Conservation (phyloP, 2,329 filamentous ascomycete genomes). For the Ophiocordyceps camponoti-saundersi region DNA sequence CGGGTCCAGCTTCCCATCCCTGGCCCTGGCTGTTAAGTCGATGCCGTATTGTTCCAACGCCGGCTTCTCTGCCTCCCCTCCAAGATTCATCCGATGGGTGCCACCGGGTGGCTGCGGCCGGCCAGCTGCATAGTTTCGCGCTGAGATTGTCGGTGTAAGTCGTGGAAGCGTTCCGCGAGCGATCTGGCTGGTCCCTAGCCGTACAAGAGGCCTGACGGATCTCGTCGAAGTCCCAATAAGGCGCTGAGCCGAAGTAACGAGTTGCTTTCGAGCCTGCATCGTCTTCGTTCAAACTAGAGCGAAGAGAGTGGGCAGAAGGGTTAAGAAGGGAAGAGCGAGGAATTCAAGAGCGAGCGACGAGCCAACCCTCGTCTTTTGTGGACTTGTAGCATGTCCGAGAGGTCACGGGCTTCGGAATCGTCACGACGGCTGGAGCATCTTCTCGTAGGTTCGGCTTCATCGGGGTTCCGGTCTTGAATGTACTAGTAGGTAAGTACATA, state of each 20-base stretch:
- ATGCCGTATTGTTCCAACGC: conserved; percentile 97
- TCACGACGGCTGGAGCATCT: conserved; percentile 12
- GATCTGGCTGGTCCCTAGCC: conserved; percentile 8
- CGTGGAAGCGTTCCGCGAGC: conserved; percentile 7
- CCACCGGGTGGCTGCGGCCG: conserved; percentile 77
- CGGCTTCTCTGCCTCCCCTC: conserved; percentile 77
- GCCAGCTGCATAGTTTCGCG: conserved; percentile 48
- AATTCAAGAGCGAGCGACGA: not conserved
- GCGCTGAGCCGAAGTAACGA: conserved; percentile 20
- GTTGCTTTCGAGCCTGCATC: conserved; percentile 25
- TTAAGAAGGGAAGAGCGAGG: not conserved
- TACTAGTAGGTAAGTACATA: too few species aligned
- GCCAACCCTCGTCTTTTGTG: not conserved
- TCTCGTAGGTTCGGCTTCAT: conserved; percentile 21
- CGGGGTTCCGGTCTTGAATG: conserved; percentile 3
- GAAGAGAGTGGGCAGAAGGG: not conserved
- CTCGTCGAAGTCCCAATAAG: conserved; percentile 15
- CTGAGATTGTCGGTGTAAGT: conserved; percentile 8
- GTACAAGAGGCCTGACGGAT: conserved; percentile 12
- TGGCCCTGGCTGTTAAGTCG: conserved; percentile 91
- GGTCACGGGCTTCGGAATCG: not conserved
- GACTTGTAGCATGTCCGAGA: not conserved
- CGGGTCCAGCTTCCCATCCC: conserved; percentile 94
- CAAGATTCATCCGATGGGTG: conserved; percentile 84
- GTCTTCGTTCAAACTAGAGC: conserved; percentile 2